Conservation (phyloP, 2,329 filamentous ascomycete species). For the Zopfia rhizophila region DNA sequence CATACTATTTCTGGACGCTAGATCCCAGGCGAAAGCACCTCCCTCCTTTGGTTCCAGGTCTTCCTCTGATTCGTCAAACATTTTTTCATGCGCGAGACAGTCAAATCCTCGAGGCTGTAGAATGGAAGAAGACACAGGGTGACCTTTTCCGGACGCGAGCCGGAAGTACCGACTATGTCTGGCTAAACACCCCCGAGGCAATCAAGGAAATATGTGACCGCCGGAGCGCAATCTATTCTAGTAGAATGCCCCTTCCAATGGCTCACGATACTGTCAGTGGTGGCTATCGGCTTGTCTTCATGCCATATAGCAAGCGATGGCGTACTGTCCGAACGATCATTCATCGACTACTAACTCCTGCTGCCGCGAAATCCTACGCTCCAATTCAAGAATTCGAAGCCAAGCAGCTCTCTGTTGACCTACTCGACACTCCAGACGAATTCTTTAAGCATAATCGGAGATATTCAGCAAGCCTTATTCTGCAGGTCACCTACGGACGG, state of each 20-base stretch:
- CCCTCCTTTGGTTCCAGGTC: slow-evolving; percentile 16
- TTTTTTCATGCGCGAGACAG: no score
- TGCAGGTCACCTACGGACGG: slow-evolving; percentile 31
- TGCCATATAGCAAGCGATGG: slow-evolving; percentile 52
- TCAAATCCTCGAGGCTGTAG: no score
- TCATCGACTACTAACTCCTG: slow-evolving; percentile 45
- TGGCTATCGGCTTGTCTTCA: slow-evolving; percentile 47
- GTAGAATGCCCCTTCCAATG: slow-evolving; percentile 42
- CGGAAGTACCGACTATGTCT: slow-evolving; percentile 21
- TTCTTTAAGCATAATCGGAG: slow-evolving; percentile 30
- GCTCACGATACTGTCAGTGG: slow-evolving; percentile 46
- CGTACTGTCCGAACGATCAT: slow-evolving; percentile 44
- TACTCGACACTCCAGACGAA: slow-evolving; percentile 34
- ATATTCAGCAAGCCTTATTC: slow-evolving; percentile 25
- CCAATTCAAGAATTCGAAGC: slow-evolving; percentile 55
- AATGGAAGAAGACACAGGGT: slow-evolving; percentile 17
- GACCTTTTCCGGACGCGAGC: slow-evolving; percentile 19
- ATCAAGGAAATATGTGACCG: slow-evolving; percentile 25
- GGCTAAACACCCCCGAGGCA: slow-evolving; percentile 16
- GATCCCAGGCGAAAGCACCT: slow-evolving; percentile 16
- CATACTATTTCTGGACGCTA: no score
- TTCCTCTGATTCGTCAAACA: slow-evolving; percentile 28
- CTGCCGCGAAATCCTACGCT: slow-evolving; percentile 45
- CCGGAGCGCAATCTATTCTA: slow-evolving; percentile 19
- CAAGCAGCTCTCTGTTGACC: slow-evolving; percentile 54